Percentiles rank a stretch among this genome's conserved stretches.
Evolutionary conservation across 441 rosid genomes (phyloP).

Genomic region (Jatropha multifida): DNA sequence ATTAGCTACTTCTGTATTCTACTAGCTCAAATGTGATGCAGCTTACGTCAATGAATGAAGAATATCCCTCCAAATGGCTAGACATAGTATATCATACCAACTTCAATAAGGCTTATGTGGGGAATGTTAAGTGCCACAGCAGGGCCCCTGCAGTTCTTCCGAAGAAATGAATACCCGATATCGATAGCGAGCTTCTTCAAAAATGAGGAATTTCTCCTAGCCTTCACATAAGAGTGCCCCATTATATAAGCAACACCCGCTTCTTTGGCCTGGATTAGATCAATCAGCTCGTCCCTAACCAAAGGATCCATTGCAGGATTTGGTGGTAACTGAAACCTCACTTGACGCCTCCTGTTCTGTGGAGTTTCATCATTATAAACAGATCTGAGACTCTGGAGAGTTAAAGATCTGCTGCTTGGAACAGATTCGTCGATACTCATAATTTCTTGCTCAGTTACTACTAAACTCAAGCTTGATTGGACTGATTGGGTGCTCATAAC

Average conservation of each 20-base stretch:
- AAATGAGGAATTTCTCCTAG: slow-evolving; percentile 64
- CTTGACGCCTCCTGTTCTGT: slow-evolving; percentile 53
- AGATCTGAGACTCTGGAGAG: slow-evolving; percentile 63
- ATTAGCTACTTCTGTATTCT: neutral
- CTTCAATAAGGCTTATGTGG: slow-evolving; percentile 93
- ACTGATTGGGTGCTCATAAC: slow-evolving; percentile 66
- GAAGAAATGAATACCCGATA: slow-evolving; percentile 80
- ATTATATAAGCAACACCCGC: slow-evolving; percentile 84
- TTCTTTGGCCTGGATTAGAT: slow-evolving; percentile 78
- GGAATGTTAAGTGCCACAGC: slow-evolving; percentile 91
- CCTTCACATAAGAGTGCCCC: slow-evolving; percentile 87
- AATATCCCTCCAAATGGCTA: slow-evolving; percentile 27
- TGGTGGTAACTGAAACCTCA: slow-evolving; percentile 60
- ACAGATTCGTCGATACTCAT: slow-evolving; percentile 37
- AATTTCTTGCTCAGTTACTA: slow-evolving; percentile 54
- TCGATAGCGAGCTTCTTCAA: slow-evolving; percentile 74
- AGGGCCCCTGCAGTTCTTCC: slow-evolving; percentile 94
- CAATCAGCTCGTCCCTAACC: slow-evolving; percentile 80
- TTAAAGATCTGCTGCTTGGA: slow-evolving; percentile 67
- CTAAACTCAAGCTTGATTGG: slow-evolving; percentile 51
- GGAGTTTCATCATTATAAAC: slow-evolving; percentile 67
- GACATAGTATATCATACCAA: slow-evolving; percentile 92
- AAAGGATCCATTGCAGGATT: slow-evolving; percentile 61
- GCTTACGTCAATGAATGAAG: neutral
- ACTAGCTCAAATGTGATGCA: neutral